Base-by-base conservation (phyloP, 495 filamentous ascomycete genomes). In the Aspergillus affinis region DNA sequence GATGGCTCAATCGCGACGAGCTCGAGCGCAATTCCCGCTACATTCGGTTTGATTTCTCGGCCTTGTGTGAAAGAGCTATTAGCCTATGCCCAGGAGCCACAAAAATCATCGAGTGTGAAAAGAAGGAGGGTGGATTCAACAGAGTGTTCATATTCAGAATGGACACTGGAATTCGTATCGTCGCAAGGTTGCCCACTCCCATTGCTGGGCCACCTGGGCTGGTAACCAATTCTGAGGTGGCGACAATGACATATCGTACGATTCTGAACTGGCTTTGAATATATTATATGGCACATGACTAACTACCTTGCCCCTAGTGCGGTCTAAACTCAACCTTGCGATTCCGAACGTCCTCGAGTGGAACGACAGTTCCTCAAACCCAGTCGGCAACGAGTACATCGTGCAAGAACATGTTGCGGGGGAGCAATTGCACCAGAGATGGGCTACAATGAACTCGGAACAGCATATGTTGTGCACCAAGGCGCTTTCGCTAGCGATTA, bases 181-280 rank as follows among this genome's bases (percentile, higher is more conserved):
- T 78, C 1, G 77, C 76, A 54, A 75, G 68, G 63, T 26, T 81
- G 41, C 75, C 77, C 21, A 71, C 71, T 32, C n/a, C 23, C 19
- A 63, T 78, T 61, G 70, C 71, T 58, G 75, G 77, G 19, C 74
- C 75, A 12, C 45, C 68, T 27, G 67, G 58, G 57, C 60, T 78
- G 26, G 70, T 74, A 1, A 79, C 75, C 13, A 69, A 71, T 51
- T 80, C 78, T 8, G 76, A 80, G 67, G 77, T 80, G 29, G 75
- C 79, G 30, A 81, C 78, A 12, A 80, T 80, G 49, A 65, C 57
- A 60, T 80, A 80, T 54, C 49, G 77, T 81, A 65, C 21, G 52
- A 65, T 72, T 51, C 47, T 58, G 51, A 48, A n/a, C 20, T 32
- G 51, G 26, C 27, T 9, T 54, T 55, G 46, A 26, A 10, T 19